These are phyloP conservation scores for Candida suzukii DNA, from an alignment of 805 yeast genomes.

Conservation along the genomic window DNA sequence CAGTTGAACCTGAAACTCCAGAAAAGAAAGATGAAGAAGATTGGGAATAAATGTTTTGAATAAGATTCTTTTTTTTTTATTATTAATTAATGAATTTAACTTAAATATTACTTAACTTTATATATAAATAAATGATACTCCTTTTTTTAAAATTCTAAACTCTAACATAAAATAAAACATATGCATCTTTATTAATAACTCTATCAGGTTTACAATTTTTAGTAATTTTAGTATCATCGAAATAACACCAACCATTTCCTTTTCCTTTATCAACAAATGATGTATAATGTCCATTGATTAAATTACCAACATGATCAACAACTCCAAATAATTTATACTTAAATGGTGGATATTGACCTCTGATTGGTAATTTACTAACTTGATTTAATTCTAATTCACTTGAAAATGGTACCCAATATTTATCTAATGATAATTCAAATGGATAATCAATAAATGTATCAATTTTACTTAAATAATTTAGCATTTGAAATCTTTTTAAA, in stretches of 20 bases:
- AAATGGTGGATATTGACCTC: conserved; percentile 81
- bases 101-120: not conserved
- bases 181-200: conserved; percentile 70
- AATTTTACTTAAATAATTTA: conserved; percentile 45
- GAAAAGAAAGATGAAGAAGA: conserved; percentile 33
- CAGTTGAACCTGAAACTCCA: not conserved
- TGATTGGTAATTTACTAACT: conserved; percentile 43
- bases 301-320: conserved; percentile 75
- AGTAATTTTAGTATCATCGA: conserved; percentile 71
- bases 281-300: conserved; percentile 87
- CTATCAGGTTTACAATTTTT: conserved; percentile 40
- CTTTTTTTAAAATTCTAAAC: conserved; percentile 7
- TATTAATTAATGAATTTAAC: not conserved
- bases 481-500: conserved; percentile 69
- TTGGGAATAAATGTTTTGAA: conserved; percentile 38
- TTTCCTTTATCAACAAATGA: conserved; percentile 63
- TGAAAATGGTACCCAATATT: conserved; percentile 58
- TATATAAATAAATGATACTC: not conserved
- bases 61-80: not conserved
- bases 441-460: conserved; percentile 69
- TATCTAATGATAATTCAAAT: conserved; percentile 43
- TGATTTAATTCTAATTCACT: conserved; percentile 36
- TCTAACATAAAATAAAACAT: conserved; percentile 71
- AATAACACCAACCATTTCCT: conserved; percentile 66
- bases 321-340: conserved; percentile 72